phyloP scores from a whole-genome alignment of 75 land plant species.

The Azolla pinnata region DNA sequence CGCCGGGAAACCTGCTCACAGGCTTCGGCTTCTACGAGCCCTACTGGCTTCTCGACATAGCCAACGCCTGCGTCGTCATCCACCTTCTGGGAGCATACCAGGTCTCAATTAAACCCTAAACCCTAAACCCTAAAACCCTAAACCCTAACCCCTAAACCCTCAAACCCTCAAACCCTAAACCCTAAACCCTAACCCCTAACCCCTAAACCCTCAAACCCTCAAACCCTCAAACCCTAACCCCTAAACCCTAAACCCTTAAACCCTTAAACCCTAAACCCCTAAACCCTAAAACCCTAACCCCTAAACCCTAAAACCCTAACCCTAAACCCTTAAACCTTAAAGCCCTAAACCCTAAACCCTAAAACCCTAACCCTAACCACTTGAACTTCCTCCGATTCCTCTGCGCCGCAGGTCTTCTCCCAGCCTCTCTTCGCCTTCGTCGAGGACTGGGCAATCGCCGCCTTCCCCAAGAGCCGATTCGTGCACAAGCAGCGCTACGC shows the following conservation, averaged over 20 bases:
- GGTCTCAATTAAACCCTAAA: conserved; percentile 8
- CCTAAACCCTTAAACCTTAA: too few relatives aligned
- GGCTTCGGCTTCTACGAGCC: conserved; percentile 11
- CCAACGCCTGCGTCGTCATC: conserved; percentile 5
- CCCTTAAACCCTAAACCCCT: too few relatives aligned
- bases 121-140: too few relatives aligned
- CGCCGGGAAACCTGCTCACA: conserved; percentile 16
- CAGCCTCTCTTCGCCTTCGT: conserved; percentile 54
- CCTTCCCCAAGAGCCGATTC: conserved; percentile 20
- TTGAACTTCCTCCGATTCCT: background rate
- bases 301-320: too few relatives aligned
- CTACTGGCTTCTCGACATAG: conserved; percentile 17
- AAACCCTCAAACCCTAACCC: too few relatives aligned
- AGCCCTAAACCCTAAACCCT: too few relatives aligned
- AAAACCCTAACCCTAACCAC: background rate
- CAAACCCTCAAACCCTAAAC: too few relatives aligned
- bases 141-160: too few relatives aligned
- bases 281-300: too few relatives aligned
- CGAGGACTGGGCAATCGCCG: conserved; percentile 24
- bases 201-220: too few relatives aligned
- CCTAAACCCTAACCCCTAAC: too few relatives aligned
- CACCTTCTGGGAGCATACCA: conserved; percentile 20
- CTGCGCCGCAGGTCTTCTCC: conserved; percentile 33
- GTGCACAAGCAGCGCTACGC: conserved; percentile 7
- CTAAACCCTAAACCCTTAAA: too few relatives aligned